phyloP scores from a whole-genome alignment of 2,329 filamentous ascomycete genomes.

The Mycosphaerelloides madeirae region DNA sequence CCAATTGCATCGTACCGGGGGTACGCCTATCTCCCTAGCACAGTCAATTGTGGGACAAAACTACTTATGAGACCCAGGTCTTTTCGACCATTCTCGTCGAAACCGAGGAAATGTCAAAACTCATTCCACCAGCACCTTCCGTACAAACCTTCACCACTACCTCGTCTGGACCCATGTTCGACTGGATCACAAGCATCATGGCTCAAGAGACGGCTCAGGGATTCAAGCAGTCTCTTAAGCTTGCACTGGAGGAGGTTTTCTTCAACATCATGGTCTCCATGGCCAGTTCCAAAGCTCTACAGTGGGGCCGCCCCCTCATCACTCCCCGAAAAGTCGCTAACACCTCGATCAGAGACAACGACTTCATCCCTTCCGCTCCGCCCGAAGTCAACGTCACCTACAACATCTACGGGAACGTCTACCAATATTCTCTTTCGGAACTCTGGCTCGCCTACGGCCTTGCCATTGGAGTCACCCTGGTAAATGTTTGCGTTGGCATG shows the following conservation, averaged over 20 bases:
- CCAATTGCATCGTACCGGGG: too few species aligned
- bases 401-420: conserved; percentile 13
- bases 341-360: conserved; percentile 7
- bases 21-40: not conserved
- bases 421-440: conserved; percentile 13
- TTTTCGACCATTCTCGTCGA: too few species aligned
- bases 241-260: conserved; percentile 11
- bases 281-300: not conserved
- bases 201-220: not conserved
- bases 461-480: conserved; percentile 8
- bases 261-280: conserved; percentile 17
- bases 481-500: conserved; percentile 13
- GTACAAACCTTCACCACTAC: not conserved
- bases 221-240: not conserved
- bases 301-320: too few species aligned
- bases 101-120: too few species aligned
- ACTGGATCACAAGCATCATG: not conserved
- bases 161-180: not conserved
- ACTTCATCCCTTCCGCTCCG: conserved; percentile 7
- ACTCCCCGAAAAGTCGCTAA: not conserved
- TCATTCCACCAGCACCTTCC: too few species aligned
- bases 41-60: too few species aligned
- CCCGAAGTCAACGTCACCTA: conserved; percentile 3
- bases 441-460: conserved; percentile 17
- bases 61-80: too few species aligned